Conservation (phyloP, 495 filamentous ascomycete genomes). For the Penicillium subrubescens region DNA sequence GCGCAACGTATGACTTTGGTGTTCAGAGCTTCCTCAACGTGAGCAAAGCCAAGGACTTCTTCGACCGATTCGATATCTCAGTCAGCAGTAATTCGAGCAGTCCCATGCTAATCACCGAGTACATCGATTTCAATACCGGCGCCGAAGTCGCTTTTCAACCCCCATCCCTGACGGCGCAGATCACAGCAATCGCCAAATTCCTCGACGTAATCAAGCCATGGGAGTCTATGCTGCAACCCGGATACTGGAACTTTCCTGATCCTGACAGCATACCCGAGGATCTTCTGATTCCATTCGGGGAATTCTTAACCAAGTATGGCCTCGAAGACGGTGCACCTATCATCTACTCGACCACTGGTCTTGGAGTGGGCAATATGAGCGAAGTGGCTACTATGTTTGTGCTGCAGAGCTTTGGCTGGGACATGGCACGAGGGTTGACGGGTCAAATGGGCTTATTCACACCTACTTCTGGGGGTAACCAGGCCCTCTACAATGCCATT, state of each 20-base stretch:
- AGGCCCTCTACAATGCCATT: constrained; percentile 43
- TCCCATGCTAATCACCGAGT: constrained; percentile 23
- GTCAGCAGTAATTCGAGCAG: constrained; percentile 20
- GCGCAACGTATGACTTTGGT: constrained; percentile 40
- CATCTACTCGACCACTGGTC: constrained; percentile 30
- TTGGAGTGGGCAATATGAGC: constrained; percentile 42
- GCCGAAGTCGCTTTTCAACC: constrained; percentile 23
- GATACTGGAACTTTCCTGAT: constrained; percentile 41
- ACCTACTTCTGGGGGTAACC: constrained; percentile 40
- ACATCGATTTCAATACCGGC: constrained; percentile 46
- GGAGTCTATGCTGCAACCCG: constrained; percentile 39
- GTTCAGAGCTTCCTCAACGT: constrained; percentile 43
- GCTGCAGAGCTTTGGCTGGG: constrained; percentile 41
- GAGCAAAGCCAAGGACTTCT: constrained; percentile 38
- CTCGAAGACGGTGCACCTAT: constrained; percentile 38
- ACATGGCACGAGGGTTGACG: constrained; percentile 36
- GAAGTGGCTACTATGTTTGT: constrained; percentile 44
- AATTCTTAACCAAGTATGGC: constrained; percentile 47
- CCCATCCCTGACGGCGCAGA: constrained; percentile 23
- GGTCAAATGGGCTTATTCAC: constrained; percentile 26
- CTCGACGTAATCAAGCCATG: constrained; percentile 36
- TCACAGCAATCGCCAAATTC: constrained; percentile 38
- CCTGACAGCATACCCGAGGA: constrained; percentile 42
- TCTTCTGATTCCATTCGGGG: constrained; percentile 45
- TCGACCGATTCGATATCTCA: constrained; percentile 44